phyloP scores from a whole-genome alignment of 768 basidiomycete species.

The Dendrothele bispora region DNA sequence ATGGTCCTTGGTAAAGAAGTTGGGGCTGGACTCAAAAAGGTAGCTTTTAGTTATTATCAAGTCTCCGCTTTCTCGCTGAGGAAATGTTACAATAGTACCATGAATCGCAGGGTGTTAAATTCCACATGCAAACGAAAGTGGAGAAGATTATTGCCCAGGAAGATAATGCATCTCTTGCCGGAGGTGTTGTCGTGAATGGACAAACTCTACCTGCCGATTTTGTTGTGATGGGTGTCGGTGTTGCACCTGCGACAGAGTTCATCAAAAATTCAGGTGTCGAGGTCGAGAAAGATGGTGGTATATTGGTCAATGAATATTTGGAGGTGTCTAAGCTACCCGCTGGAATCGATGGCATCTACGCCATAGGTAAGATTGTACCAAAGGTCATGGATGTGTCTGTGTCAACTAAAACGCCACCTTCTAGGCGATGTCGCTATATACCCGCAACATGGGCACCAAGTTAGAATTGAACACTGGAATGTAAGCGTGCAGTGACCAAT shows the following conservation, averaged over 20 bases:
- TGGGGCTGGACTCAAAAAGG: conserved; percentile 77
- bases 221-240: conserved; percentile 86
- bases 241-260: conserved; percentile 78
- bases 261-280: conserved; percentile 68
- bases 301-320: conserved; percentile 76
- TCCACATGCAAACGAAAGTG: conserved; percentile 74
- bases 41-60: too few species aligned
- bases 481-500: conserved; percentile 35
- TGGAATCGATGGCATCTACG: conserved; percentile 56
- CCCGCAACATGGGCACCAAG: conserved; percentile 54
- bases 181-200: conserved; percentile 65
- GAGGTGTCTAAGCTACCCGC: conserved; percentile 43
- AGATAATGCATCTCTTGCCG: conserved; percentile 52
- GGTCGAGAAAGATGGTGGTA: conserved; percentile 74
- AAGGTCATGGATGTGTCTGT: too few species aligned
- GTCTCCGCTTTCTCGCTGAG: not conserved
- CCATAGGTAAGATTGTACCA: conserved; percentile 51
- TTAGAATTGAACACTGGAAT: conserved; percentile 90
- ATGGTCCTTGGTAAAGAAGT: conserved; percentile 78
- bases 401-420: not conserved
- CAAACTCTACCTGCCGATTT: conserved; percentile 69
- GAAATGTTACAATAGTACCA: conserved; percentile 56
- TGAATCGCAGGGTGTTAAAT: conserved; percentile 80
- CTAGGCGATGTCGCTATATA: conserved; percentile 81
- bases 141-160: conserved; percentile 63